Evolutionary conservation across 345 rosid species (phyloP).

Genomic region (Rhodamnia rubescens): DNA sequence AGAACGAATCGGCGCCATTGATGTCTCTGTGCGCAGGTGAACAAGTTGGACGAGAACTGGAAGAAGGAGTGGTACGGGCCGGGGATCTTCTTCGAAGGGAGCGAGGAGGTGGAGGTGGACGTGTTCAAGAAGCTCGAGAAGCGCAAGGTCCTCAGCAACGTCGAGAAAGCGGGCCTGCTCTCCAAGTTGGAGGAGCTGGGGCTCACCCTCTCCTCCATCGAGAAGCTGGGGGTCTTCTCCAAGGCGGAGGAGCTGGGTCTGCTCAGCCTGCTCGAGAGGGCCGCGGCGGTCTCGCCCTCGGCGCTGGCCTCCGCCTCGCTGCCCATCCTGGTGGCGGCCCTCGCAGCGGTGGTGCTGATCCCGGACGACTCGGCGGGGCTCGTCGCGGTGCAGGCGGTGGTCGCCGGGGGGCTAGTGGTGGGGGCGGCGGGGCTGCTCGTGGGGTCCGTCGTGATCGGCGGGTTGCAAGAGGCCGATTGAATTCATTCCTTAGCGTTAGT

Average conservation of each 20-base stretch:
- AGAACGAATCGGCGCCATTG: background rate
- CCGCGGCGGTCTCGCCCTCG: constrained; percentile 51
- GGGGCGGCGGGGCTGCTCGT: constrained; percentile 69
- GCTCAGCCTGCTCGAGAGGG: constrained; percentile 65
- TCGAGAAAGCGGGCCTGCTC: constrained; percentile 72
- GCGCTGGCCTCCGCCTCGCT: constrained; percentile 65
- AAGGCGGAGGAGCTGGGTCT: constrained; percentile 91
- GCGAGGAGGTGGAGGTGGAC: constrained; percentile 74
- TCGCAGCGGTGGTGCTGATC: constrained; percentile 51
- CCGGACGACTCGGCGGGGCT: constrained; percentile 76
- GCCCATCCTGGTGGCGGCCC: constrained; percentile 65
- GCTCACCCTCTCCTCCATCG: constrained; percentile 69
- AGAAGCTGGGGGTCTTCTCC: constrained; percentile 73
- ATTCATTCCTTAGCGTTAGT: background rate
- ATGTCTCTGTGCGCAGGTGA: constrained; percentile 33
- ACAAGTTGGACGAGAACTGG: constrained; percentile 64
- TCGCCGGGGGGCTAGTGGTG: constrained; percentile 54
- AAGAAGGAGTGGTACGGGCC: constrained; percentile 88
- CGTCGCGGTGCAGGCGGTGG: constrained; percentile 49
- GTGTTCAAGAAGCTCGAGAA: constrained; percentile 91
- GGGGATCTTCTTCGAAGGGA: constrained; percentile 76
- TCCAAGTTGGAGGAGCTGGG: constrained; percentile 81
- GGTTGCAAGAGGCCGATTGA: constrained; percentile 85
- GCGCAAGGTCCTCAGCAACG: constrained; percentile 73
- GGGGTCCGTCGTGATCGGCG: constrained; percentile 69